Percentiles rank a stretch among this genome's conserved stretches.
phyloP scores from a whole-genome alignment of 2,329 filamentous ascomycete genomes.

The Aulographum hederae region DNA sequence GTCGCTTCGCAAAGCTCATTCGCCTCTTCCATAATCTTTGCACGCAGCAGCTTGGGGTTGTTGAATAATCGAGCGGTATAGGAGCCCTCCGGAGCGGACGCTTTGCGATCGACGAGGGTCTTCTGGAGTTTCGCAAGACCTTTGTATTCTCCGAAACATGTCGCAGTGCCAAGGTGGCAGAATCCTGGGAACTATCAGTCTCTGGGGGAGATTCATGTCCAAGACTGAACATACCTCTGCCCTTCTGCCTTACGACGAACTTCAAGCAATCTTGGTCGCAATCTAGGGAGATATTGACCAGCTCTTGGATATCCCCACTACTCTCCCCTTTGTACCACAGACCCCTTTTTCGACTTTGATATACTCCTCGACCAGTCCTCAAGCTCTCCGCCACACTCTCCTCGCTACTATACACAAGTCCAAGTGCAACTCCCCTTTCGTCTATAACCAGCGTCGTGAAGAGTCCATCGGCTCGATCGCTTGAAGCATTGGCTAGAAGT shows the following conservation, averaged over 20 bases:
- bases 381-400: conserved; percentile 80
- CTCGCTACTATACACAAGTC: conserved; percentile 84
- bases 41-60: conserved; percentile 71
- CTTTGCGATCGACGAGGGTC: conserved; percentile 66
- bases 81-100: conserved; percentile 69
- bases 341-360: conserved; percentile 88
- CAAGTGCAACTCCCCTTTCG: conserved; percentile 66
- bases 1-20: conserved; percentile 83
- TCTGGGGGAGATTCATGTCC: not conserved
- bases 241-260: conserved; percentile 79
- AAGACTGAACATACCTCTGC: conserved; percentile 33
- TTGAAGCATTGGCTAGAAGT: conserved; percentile 56
- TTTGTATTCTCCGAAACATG: conserved; percentile 73
- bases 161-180: conserved; percentile 82
- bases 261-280: conserved; percentile 87
- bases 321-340: conserved; percentile 94
- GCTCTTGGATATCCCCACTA: conserved; percentile 82
- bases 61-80: conserved; percentile 90
- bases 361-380: conserved; percentile 66
- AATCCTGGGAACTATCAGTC: conserved; percentile 38
- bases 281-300: conserved; percentile 70
- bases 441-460: conserved; percentile 85
- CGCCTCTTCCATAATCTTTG: conserved; percentile 98
- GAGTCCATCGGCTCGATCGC: conserved; percentile 67
- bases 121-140: conserved; percentile 76